Percentiles rank a stretch among this genome's conserved stretches.
phyloP scores from a whole-genome alignment of 768 basidiomycete genomes.

The Sporobolomyces pararoseus region DNA sequence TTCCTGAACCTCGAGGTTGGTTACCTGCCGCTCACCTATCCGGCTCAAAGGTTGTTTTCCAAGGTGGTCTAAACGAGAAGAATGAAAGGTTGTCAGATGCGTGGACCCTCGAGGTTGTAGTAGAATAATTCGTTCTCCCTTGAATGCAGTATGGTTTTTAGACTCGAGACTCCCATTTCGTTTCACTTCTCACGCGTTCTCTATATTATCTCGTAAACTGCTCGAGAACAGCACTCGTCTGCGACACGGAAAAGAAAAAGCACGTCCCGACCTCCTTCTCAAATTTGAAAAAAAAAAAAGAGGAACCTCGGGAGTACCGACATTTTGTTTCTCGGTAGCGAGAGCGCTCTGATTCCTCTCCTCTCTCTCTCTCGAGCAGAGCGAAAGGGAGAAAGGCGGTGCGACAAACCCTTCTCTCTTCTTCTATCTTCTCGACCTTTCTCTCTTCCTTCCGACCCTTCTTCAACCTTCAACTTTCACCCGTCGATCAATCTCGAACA shows the following conservation, averaged over 20 bases:
- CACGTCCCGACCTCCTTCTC: too few relatives aligned
- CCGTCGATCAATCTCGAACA: not conserved
- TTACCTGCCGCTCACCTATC: constrained; percentile 50
- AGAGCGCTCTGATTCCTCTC: too few relatives aligned
- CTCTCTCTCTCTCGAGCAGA: too few relatives aligned
- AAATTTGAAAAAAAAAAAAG: too few relatives aligned
- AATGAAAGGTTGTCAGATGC: constrained; percentile 54
- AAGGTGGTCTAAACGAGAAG: constrained; percentile 53
- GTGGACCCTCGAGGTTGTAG: constrained; percentile 51
- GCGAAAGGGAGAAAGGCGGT: not conserved
- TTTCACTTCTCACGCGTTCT: not conserved
- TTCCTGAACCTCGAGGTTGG: constrained; percentile 54
- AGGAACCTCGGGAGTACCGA: too few relatives aligned
- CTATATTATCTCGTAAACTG: too few relatives aligned
- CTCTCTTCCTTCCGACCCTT: too few relatives aligned
- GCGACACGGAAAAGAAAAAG: too few relatives aligned
- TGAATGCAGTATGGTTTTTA: too few relatives aligned
- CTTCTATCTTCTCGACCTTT: not conserved
- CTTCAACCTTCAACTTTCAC: not conserved
- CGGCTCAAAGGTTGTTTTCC: constrained; percentile 48
- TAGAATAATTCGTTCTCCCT: not conserved
- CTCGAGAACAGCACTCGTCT: too few relatives aligned
- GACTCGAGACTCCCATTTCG: not conserved
- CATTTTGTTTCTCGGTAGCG: too few relatives aligned
- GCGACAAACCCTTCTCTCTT: not conserved